Evolutionary conservation across 2,329 filamentous ascomycete genomes (phyloP).

Genomic region (Nothopassalora personata): DNA sequence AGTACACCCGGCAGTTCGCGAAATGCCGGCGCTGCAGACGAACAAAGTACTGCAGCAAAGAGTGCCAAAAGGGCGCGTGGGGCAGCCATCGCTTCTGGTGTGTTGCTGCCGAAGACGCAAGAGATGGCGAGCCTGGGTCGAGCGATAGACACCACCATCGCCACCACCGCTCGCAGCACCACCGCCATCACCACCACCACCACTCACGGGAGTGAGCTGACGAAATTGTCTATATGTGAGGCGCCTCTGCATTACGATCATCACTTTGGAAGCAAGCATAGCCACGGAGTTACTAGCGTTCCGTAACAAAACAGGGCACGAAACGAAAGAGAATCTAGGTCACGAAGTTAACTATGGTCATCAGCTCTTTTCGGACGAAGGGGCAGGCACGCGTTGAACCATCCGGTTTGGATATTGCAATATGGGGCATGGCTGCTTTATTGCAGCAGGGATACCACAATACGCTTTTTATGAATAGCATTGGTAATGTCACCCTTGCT

Average conservation of each 20-base stretch:
- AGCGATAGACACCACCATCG: slow-evolving; percentile 25
- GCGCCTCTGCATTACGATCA: slow-evolving; percentile 1
- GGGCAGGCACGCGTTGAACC: background rate
- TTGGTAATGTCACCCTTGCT: slow-evolving; percentile 1
- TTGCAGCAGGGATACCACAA: slow-evolving; percentile 11
- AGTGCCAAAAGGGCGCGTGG: slow-evolving; percentile 99
- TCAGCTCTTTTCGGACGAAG: background rate
- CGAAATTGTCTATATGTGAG: slow-evolving; percentile 11
- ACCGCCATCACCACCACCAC: slow-evolving; percentile 15
- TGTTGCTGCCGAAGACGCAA: slow-evolving; percentile 58
- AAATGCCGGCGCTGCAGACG: slow-evolving; percentile 94
- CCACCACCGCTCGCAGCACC: slow-evolving; percentile 20
- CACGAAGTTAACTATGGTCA: slow-evolving; percentile 1
- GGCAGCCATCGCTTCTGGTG: slow-evolving; percentile 98
- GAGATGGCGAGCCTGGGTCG: slow-evolving; percentile 21
- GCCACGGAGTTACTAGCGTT: slow-evolving; percentile 7
- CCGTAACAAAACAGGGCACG: background rate
- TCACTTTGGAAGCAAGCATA: slow-evolving; percentile 9
- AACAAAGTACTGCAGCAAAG: slow-evolving; percentile 94
- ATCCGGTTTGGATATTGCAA: background rate
- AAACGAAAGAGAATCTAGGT: background rate
- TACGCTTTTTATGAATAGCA: slow-evolving; percentile 7
- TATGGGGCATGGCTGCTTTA: slow-evolving; percentile 1
- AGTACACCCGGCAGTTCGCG: slow-evolving; percentile 92
- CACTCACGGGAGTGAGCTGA: background rate